A percentile compares a stretch with the other conserved stretches of the same genome.
Conservation (phyloP, 306 rosid genomes). For the Corylus americana region DNA sequence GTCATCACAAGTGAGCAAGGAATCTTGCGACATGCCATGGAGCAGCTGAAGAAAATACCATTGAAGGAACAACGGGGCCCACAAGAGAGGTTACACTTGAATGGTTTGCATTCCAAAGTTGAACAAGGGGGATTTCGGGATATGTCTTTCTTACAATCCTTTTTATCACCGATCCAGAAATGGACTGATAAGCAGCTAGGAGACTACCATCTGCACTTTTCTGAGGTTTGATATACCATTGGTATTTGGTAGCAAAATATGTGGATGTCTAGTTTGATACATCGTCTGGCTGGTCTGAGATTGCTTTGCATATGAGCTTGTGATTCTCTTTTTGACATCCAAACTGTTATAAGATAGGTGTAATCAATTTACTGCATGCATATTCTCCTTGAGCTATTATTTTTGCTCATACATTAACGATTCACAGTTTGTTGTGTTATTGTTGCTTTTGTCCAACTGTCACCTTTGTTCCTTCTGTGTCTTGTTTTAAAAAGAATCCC, state of each 20-base stretch:
- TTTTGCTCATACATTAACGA: not conserved
- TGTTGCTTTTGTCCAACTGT: not conserved
- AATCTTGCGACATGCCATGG: conserved; percentile 79
- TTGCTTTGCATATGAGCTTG: not conserved
- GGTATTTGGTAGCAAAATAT: conserved; percentile 22
- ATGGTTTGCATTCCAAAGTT: conserved; percentile 69
- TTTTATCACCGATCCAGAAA: conserved; percentile 74
- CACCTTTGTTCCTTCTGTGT: not conserved
- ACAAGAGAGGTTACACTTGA: conserved; percentile 86
- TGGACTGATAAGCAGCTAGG: conserved; percentile 93
- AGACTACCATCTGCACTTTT: conserved; percentile 88
- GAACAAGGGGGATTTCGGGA: conserved; percentile 61
- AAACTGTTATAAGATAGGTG: not conserved
- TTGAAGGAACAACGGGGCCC: conserved; percentile 92
- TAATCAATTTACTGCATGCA: not conserved
- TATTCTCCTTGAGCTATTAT: conserved; percentile 1
- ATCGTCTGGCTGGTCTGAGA: not conserved
- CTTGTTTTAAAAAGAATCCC: not conserved
- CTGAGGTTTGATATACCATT: conserved; percentile 66
- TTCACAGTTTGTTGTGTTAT: not conserved
- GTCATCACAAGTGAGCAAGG: conserved; percentile 88
- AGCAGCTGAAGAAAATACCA: conserved; percentile 89
- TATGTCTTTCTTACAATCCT: conserved; percentile 77
- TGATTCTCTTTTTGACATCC: not conserved
- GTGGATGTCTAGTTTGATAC: not conserved